These are phyloP conservation scores for Linanthus parryae DNA, from an alignment of 148 eudicot species.

Conservation along the genomic window DNA sequence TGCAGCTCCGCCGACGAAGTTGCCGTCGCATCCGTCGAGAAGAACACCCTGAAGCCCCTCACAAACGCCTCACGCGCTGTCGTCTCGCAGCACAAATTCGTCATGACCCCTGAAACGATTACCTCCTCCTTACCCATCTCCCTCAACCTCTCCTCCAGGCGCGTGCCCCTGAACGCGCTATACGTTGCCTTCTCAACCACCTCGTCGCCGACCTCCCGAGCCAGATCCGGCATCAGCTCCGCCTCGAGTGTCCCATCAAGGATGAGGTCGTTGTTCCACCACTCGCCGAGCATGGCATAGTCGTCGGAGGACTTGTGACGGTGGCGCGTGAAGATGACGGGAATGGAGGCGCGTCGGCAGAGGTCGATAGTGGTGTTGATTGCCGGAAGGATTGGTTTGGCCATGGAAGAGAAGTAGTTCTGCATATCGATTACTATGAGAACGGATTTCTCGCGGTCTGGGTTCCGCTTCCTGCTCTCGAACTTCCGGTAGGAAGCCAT, in stretches of 20 bases:
- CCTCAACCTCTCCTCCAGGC: conserved; percentile 50
- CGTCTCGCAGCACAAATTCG: conserved; percentile 83
- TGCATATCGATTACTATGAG: conserved; percentile 83
- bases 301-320: conserved; percentile 54
- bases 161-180: conserved; percentile 66
- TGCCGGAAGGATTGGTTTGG: conserved; percentile 49
- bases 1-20: conserved; percentile 59
- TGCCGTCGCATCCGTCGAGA: conserved; percentile 81
- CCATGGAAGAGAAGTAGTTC: conserved; percentile 59
- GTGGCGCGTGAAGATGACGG: conserved; percentile 81
- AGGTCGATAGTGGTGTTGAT: conserved; percentile 57
- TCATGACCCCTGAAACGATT: conserved; percentile 77
- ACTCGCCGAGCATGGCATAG: conserved; percentile 56
- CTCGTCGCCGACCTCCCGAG: conserved; percentile 15
- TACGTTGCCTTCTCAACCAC: conserved; percentile 78
- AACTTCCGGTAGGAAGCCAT: conserved; percentile 39
- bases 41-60: conserved; percentile 74
- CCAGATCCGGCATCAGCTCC: conserved; percentile 42
- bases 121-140: conserved; percentile 69
- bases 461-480: conserved; percentile 45
- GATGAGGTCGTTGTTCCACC: conserved; percentile 66
- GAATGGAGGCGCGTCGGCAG: conserved; percentile 51
- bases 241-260: conserved; percentile 61
- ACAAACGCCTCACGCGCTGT: conserved; percentile 81
- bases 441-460: conserved; percentile 49